Conservation (phyloP, 1,284 basidiomycete genomes). For the Somion occarium region DNA sequence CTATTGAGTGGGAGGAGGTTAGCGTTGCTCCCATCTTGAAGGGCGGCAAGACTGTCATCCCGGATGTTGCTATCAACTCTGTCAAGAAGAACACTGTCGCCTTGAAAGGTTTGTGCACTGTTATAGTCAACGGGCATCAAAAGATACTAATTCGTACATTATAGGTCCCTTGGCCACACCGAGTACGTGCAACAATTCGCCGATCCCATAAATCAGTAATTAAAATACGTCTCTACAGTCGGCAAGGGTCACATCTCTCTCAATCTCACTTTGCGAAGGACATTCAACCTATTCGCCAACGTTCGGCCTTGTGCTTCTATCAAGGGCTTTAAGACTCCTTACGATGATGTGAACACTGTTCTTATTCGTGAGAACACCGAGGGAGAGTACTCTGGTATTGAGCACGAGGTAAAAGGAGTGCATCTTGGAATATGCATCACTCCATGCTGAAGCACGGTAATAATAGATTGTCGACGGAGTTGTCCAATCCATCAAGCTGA, state of each 20-base stretch:
- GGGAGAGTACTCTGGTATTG: slow-evolving; percentile 99
- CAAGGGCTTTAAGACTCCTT: slow-evolving; percentile 96
- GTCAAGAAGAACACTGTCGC: slow-evolving; percentile 98
- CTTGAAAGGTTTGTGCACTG: slow-evolving; percentile 74
- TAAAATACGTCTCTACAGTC: slow-evolving; percentile 46
- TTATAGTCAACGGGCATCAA: slow-evolving; percentile 5
- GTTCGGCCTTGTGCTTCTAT: slow-evolving; percentile 97
- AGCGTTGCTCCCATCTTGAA: slow-evolving; percentile 93
- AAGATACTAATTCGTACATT: slow-evolving; percentile 1
- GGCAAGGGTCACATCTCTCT: slow-evolving; percentile 99
- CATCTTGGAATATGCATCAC: neutral
- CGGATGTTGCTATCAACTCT: slow-evolving; percentile 85
- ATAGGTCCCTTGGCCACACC: slow-evolving; percentile 90
- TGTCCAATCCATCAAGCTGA: slow-evolving; percentile 99
- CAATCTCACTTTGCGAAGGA: slow-evolving; percentile 94
- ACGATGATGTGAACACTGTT: slow-evolving; percentile 97
- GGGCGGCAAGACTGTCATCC: slow-evolving; percentile 96
- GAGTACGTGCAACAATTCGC: slow-evolving; percentile 48
- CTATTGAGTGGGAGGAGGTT: slow-evolving; percentile 99
- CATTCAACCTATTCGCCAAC: slow-evolving; percentile 98
- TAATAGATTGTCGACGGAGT: slow-evolving; percentile 89
- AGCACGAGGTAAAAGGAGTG: slow-evolving; percentile 78
- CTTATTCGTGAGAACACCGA: slow-evolving; percentile 99
- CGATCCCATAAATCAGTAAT: neutral
- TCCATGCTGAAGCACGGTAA: slow-evolving; percentile 11